These are phyloP conservation scores for Colletotrichum abscissum DNA, from an alignment of 2,329 filamentous ascomycete genomes.

Conservation along the genomic window DNA sequence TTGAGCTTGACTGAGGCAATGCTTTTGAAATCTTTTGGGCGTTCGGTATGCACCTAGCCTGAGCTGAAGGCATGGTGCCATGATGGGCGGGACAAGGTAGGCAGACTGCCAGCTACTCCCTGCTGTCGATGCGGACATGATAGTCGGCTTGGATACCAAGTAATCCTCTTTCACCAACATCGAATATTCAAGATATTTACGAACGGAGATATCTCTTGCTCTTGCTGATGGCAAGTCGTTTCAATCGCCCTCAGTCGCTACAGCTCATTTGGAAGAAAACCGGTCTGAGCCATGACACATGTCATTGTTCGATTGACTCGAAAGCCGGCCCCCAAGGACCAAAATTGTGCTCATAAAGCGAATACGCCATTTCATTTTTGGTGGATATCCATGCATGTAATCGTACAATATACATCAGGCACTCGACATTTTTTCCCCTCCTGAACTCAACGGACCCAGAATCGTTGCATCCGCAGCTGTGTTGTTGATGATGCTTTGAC, in stretches of 20 bases:
- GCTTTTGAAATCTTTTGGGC: slow-evolving; percentile 1
- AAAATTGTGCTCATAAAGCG: neutral
- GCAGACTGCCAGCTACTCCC: neutral
- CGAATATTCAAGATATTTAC: neutral
- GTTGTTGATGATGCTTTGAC: neutral
- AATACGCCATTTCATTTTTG: slow-evolving; percentile 4
- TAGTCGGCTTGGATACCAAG: neutral
- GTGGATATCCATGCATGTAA: slow-evolving; percentile 24
- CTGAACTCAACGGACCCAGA: neutral
- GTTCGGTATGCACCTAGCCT: slow-evolving; percentile 17
- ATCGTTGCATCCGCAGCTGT: neutral
- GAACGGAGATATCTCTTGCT: neutral
- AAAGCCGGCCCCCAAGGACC: neutral
- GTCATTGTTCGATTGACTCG: neutral
- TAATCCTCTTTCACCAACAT: neutral
- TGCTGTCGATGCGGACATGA: neutral
- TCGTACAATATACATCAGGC: slow-evolving; percentile 29
- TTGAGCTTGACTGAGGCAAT: neutral
- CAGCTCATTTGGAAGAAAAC: neutral
- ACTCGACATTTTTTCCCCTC: neutral
- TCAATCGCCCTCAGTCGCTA: neutral
- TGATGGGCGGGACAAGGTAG: neutral
- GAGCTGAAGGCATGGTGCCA: slow-evolving; percentile 1
- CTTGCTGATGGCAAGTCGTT: neutral
- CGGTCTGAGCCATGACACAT: neutral